These are phyloP conservation scores for Acanthamoeba lenticulata DNA, from an alignment of 208 protist species.

Conservation along the genomic window DNA sequence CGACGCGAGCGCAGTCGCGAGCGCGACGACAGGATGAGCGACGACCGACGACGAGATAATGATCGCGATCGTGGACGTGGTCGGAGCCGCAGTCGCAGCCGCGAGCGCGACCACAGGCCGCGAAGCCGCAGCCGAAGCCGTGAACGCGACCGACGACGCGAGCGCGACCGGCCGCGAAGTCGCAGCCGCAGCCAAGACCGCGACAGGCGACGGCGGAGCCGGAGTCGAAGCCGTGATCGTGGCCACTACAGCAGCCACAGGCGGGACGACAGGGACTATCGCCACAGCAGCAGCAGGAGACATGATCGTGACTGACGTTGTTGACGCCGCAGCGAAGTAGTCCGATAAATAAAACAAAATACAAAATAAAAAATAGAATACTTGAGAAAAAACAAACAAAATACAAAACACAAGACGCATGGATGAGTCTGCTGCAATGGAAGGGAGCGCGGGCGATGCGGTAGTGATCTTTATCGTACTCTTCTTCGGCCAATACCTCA, in stretches of 20 bases:
- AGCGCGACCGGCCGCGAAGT: neutral
- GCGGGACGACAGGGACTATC: neutral
- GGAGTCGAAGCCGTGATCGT: neutral
- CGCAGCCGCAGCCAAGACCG: neutral
- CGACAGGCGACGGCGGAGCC: neutral
- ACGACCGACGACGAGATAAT: neutral
- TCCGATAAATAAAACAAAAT: no score
- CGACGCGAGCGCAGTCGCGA: neutral
- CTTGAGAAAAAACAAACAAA: no score
- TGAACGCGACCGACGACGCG: neutral
- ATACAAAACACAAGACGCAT: no score
- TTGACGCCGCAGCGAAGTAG: no score
- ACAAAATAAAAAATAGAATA: no score
- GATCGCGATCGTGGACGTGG: neutral
- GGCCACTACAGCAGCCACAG: neutral
- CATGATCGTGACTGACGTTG: no score
- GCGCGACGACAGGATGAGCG: neutral
- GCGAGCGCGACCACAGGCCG: neutral
- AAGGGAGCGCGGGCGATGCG: no score
- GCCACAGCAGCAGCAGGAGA: neutral
- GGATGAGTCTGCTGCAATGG: no score
- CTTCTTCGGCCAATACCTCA: neutral
- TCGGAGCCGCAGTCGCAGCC: neutral
- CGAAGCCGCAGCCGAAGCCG: neutral
- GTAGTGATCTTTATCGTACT: neutral